Evolutionary conservation across 2,329 filamentous ascomycete species (phyloP).

Genomic region (Sporothrix curviconia): DNA sequence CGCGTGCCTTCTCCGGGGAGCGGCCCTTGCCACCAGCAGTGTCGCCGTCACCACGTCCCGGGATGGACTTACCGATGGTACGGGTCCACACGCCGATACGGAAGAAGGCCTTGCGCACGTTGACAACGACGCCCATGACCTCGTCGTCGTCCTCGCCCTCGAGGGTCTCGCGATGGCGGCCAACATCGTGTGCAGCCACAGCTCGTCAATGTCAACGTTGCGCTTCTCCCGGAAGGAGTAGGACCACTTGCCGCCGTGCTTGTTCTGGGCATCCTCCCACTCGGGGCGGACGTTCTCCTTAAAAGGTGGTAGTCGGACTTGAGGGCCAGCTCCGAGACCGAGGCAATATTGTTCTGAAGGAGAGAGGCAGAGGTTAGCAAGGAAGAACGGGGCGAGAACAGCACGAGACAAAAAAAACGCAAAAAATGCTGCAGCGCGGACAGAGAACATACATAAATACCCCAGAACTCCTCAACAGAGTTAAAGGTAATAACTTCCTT

Average conservation of each 20-base stretch:
- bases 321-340: conserved; percentile 87
- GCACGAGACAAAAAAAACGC: too few relatives aligned
- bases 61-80: conserved; percentile 79
- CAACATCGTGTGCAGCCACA: conserved; percentile 97
- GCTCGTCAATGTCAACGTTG: conserved; percentile 80
- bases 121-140: conserved; percentile 98
- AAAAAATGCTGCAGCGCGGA: not conserved
- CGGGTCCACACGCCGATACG: conserved; percentile 96
- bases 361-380: conserved; percentile 14
- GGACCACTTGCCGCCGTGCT: conserved; percentile 98
- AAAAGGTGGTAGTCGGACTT: conserved; percentile 99
- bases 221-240: conserved; percentile 98
- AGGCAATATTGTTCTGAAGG: conserved; percentile 92
- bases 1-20: conserved; percentile 72
- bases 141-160: conserved; percentile 93
- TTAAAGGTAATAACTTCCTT: conserved; percentile 99
- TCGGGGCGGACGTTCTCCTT: conserved; percentile 94
- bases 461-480: conserved; percentile 99
- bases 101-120: conserved; percentile 97
- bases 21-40: conserved; percentile 72
- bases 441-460: conserved; percentile 74
- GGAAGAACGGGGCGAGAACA: too few relatives aligned
- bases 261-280: conserved; percentile 98
- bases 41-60: conserved; percentile 66
- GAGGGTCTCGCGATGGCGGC: conserved; percentile 92